Evolutionary conservation across 1,139 yeast genomes (phyloP), one percentile per base, ranked within the genome.

Genomic region (Yamadazyma taylorii): DNA sequence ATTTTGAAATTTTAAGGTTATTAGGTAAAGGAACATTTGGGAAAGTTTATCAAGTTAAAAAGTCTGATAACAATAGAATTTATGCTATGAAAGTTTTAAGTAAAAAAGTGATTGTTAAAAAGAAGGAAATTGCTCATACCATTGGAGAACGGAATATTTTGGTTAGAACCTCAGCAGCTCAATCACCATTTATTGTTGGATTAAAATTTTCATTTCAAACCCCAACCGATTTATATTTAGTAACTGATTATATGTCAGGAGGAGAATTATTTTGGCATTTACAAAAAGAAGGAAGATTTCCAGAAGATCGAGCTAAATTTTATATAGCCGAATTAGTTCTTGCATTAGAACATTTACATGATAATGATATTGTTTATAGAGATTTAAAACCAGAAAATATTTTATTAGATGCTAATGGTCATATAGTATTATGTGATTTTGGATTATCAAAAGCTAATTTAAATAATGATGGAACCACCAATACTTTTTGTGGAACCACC

Each of bases 21-120:
- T 73, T 92, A 44, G 98, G 98, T 43, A 89, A 88, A 58, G 98
- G 98, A 36, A 92, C 97, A 0, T 92, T 92, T 70, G 98, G 98
- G 23, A 96, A 87, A 63, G 98, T 92, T 28, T 92, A 84, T 62
- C 97, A 90, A 64, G 98, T 92, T 33, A 81, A 85, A 50, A 92
- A 90, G 73, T 75, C 75, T 53, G 97, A 90, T 56, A 88, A 95
- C 4, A 79, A 80, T 40, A 77, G 97, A 51, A 83, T 92, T 42
- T 92, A 92, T 59, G 98, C 98, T 33, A 92, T 92, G 98, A 92
- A 92, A 63, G 95, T 92, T 19, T 75, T 92, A 38, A 85, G 95
- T 24, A 92, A 92, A 60, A 89, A 89, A 59, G 94, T 89, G 32
- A 92, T 92, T 63, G 96, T 92, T 37, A 89, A 87, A 62, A 92